These are phyloP conservation scores for Eimeria necatrix DNA, from an alignment of 169 alveolate genomes.

Conservation along the genomic window DNA sequence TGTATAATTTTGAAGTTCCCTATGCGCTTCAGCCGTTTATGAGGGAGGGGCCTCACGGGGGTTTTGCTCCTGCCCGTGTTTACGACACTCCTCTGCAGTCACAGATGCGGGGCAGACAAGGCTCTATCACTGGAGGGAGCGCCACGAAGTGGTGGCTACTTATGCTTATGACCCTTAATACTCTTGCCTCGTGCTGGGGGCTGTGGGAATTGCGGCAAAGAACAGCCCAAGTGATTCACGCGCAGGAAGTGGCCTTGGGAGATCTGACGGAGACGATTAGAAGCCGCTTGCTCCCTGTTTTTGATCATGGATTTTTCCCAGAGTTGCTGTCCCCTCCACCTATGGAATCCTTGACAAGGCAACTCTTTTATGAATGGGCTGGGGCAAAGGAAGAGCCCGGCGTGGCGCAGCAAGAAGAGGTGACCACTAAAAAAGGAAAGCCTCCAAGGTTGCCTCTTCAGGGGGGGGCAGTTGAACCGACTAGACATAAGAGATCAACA, in stretches of 20 bases:
- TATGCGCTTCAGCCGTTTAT: conserved; percentile 16
- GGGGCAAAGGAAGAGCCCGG: not conserved
- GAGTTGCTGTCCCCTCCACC: conserved; percentile 33
- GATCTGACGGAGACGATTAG: conserved; percentile 34
- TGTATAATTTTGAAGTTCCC: conserved; percentile 2
- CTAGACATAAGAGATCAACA: conserved; percentile 20
- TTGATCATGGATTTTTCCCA: conserved; percentile 11
- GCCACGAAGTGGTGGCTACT: conserved; percentile 35
- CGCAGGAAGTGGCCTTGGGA: conserved; percentile 70
- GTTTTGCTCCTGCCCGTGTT: conserved; percentile 32
- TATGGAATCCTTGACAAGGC: conserved; percentile 14
- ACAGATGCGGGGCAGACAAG: conserved; percentile 4
- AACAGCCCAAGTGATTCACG: conserved; percentile 34
- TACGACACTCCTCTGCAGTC: conserved; percentile 49
- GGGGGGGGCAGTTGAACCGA: not conserved
- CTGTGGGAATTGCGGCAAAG: conserved; percentile 58
- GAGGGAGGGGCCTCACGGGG: conserved; percentile 39
- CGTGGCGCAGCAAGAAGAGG: not conserved
- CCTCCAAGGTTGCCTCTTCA: conserved; percentile 20
- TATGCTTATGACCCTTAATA: conserved; percentile 46
- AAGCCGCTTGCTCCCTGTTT: conserved; percentile 35
- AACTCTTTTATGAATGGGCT: conserved; percentile 7
- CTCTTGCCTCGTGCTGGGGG: conserved; percentile 42
- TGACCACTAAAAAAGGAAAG: not conserved
- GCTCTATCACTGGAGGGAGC: not conserved